Evolutionary conservation across 2,329 filamentous ascomycete genomes (phyloP), one percentile per base, ranked within the genome.

Genomic region (Colletotrichum sp.): DNA sequence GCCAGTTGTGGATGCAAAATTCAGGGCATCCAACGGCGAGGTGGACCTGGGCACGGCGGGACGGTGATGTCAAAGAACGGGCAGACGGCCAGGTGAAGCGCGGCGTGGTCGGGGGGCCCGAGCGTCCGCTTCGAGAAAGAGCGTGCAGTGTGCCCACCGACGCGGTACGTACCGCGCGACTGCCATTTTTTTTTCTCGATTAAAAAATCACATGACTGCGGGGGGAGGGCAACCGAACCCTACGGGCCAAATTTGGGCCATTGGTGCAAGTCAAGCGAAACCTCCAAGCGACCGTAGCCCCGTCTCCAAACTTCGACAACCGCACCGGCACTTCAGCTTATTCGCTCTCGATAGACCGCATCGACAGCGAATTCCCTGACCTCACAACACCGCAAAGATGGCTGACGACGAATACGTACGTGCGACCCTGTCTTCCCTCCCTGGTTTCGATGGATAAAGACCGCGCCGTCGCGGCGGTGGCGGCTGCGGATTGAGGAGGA

Each of bases 371-470:
- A 85, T 85, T 82, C 82, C 81, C 82, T 78, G 81, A 80, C 82
- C 83, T 82, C 82, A 80, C 84, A 83, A 72, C 82, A 88, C 85
- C 88, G 87, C 86, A 86, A 90, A 84, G 90, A 96, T 96, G 95
- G 95, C 95, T 93, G 95, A 96, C 92, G 86, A 89, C 84, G 94
- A 96, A 90, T 97, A 97, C 91, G 95, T 96, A 91, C 89, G 94
- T 94, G 80, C 77, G 73, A 78, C 68, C 75, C 74, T 79, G 74
- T 71, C 71, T 74, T 75, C 70, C 26, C 44, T 65, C 72, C 65
- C 73, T 73, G 64, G 49, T 49, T 28, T 39, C 72, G 68, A 72
- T 76, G 63, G 68, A 70, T 44, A 34, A 26, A 62, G 28, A 64
- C 67, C 52, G 30, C 4, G 72, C 60, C 44, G 55, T 39, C 44